These are phyloP conservation scores for Kluyveromyces aestuarii DNA, from an alignment of 805 yeast species.

Conservation along the genomic window DNA sequence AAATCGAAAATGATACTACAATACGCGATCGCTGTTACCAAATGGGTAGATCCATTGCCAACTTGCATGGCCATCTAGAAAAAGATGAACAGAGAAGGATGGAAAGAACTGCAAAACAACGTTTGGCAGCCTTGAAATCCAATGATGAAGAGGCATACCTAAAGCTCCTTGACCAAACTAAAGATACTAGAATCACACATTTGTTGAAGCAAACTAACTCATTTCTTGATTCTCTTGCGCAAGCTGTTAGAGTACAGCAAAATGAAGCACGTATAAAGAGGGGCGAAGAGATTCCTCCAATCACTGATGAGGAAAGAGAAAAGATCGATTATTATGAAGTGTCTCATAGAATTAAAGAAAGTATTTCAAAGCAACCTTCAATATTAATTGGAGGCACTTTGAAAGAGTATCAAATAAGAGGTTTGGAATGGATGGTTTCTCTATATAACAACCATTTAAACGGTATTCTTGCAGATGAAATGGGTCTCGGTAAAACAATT, in stretches of 20 bases:
- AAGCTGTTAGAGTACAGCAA: conserved; percentile 73
- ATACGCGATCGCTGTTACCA: conserved; percentile 23
- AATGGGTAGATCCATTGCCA: conserved; percentile 21
- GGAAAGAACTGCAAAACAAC: conserved; percentile 77
- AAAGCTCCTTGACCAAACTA: conserved; percentile 74
- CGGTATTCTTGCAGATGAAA: conserved; percentile 97
- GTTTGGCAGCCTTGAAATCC: conserved; percentile 78
- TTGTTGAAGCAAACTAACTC: conserved; percentile 70
- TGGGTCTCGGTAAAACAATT: conserved; percentile 96
- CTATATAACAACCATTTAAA: conserved; percentile 87
- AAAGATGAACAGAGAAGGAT: conserved; percentile 67
- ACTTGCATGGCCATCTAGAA: conserved; percentile 36
- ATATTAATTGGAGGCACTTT: conserved; percentile 69
- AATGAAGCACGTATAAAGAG: conserved; percentile 28
- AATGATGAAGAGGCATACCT: conserved; percentile 85
- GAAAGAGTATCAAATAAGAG: conserved; percentile 81
- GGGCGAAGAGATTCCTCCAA: conserved; percentile 31
- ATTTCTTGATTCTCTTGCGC: conserved; percentile 68
- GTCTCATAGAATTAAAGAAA: conserved; percentile 68
- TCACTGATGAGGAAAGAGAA: conserved; percentile 45
- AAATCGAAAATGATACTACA: conserved; percentile 17
- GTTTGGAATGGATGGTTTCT: conserved; percentile 99
- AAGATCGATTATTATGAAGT: conserved; percentile 75
- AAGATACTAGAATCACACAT: conserved; percentile 81
- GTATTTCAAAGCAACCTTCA: conserved; percentile 53